Conservation (phyloP, 495 filamentous ascomycete species). For the Aspergillus haitiensis region DNA sequence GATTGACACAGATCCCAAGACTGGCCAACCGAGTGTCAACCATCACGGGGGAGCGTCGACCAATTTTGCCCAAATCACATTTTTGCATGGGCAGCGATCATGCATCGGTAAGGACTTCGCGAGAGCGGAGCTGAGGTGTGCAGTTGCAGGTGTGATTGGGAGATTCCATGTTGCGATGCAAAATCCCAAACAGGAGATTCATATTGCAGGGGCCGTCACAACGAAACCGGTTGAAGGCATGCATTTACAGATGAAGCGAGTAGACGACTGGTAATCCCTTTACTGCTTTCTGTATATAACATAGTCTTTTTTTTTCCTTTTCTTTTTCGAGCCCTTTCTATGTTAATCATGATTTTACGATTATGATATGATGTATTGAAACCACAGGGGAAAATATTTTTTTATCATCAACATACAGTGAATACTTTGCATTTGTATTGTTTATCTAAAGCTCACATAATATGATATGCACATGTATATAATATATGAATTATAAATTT, state of each 20-base stretch:
- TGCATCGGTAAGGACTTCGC: constrained; percentile 56
- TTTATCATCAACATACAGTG: no score
- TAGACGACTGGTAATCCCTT: constrained; percentile 61
- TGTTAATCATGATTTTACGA: no score
- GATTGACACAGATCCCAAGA: constrained; percentile 43
- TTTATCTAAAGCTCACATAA: no score
- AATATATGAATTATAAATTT: no score
- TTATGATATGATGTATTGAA: no score
- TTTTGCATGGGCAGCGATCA: constrained; percentile 48
- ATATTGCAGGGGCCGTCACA: constrained; percentile 63
- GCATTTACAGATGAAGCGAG: constrained; percentile 56
- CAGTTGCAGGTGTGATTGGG: constrained; percentile 39
- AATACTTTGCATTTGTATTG: no score
- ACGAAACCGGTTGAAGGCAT: constrained; percentile 65
- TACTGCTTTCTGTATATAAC: not conserved
- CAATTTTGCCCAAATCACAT: constrained; percentile 50
- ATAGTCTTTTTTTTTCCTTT: not conserved
- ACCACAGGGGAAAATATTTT: no score
- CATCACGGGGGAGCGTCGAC: constrained; percentile 44
- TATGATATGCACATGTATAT: no score
- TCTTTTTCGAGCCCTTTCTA: no score
- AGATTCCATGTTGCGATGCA: constrained; percentile 54
- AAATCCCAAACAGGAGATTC: constrained; percentile 58
- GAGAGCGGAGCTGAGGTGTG: constrained; percentile 41
- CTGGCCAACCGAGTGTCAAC: constrained; percentile 29